These are phyloP conservation scores for Veloporphyrellus conicus DNA, from an alignment of 1,284 basidiomycete genomes.

Conservation along the genomic window DNA sequence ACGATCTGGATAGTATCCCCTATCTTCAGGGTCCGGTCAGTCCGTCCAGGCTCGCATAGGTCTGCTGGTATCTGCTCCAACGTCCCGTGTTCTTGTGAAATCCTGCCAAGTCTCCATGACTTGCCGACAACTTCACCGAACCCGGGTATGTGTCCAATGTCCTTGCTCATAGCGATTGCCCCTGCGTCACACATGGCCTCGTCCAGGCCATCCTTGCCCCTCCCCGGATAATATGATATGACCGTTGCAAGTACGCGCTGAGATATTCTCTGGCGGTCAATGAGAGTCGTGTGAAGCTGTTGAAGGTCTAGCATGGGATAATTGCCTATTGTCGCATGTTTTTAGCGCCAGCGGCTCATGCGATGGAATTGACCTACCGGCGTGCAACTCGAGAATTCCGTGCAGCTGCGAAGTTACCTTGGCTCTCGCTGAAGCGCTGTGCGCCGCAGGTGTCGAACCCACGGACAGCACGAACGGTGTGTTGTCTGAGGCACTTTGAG, in stretches of 20 bases:
- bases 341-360: constrained; percentile 6
- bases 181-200: constrained; percentile 82
- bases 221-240: constrained; percentile 70
- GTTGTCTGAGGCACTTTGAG: constrained; percentile 31
- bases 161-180: constrained; percentile 81
- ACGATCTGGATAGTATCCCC: constrained; percentile 66
- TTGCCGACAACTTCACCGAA: constrained; percentile 69
- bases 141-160: constrained; percentile 67
- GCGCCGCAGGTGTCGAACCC: constrained; percentile 84
- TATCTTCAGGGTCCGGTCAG: constrained; percentile 42
- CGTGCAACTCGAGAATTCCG: constrained; percentile 70
- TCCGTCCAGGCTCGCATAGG: constrained; percentile 19
- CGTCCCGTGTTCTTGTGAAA: constrained; percentile 82
- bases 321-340: constrained; percentile 49
- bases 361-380: constrained; percentile 42
- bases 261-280: constrained; percentile 55
- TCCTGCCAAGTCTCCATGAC: constrained; percentile 68
- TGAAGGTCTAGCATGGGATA: constrained; percentile 84
- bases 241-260: constrained; percentile 71
- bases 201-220: constrained; percentile 57
- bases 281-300: constrained; percentile 70
- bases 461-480: constrained; percentile 69
- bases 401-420: constrained; percentile 48
- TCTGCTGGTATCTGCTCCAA: constrained; percentile 41
- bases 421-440: constrained; percentile 60